These are phyloP conservation scores for Candida patagonica DNA, from an alignment of 805 yeast species.

Conservation along the genomic window DNA sequence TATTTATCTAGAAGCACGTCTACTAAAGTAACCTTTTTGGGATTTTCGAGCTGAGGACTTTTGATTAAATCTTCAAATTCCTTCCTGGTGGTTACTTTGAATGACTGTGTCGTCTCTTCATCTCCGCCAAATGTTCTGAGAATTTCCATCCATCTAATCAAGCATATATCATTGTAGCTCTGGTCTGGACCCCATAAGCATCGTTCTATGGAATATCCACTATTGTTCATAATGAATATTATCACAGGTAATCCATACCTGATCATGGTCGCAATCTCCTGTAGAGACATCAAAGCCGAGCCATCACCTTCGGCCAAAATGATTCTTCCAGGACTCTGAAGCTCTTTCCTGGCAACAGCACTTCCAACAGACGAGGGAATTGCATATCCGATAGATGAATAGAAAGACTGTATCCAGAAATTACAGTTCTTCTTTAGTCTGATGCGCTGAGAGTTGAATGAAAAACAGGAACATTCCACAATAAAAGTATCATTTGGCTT, in stretches of 20 bases:
- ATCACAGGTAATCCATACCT: conserved; percentile 55
- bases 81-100: conserved; percentile 31
- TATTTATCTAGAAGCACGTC: conserved; percentile 51
- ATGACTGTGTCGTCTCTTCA: conserved; percentile 22
- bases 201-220: conserved; percentile 87
- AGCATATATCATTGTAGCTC: conserved; percentile 73
- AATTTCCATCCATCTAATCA: conserved; percentile 59
- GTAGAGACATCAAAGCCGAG: conserved; percentile 88
- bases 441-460: conserved; percentile 66
- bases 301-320: conserved; percentile 85
- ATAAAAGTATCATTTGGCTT: conserved; percentile 62
- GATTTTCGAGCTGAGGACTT: conserved; percentile 22
- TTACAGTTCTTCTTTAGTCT: conserved; percentile 46
- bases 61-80: conserved; percentile 32
- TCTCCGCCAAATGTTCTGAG: conserved; percentile 43
- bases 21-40: conserved; percentile 36
- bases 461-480: conserved; percentile 75
- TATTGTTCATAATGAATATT: conserved; percentile 69
- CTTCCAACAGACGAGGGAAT: conserved; percentile 82
- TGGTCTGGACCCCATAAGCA: conserved; percentile 70
- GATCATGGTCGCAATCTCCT: conserved; percentile 63
- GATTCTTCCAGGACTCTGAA: conserved; percentile 41
- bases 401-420: conserved; percentile 55
- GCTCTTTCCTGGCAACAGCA: conserved; percentile 51
- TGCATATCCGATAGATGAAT: conserved; percentile 82